Evolutionary conservation across 768 basidiomycete species (phyloP).

Genomic region (Podaxis sp.): DNA sequence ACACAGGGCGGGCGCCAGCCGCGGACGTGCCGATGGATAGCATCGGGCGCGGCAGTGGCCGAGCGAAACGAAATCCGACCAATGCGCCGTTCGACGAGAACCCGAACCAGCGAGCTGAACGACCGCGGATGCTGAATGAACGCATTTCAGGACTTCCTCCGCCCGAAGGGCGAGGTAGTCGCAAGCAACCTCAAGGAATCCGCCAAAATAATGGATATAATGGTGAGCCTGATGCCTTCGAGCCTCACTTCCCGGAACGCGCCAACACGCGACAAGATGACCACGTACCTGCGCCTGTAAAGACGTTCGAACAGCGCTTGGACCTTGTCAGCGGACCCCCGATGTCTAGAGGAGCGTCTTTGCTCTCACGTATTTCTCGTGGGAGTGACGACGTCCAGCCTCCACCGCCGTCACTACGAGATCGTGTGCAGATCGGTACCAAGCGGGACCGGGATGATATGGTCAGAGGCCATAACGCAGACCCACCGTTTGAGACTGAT

Average conservation of each 20-base stretch:
- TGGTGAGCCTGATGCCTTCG: constrained; percentile 14
- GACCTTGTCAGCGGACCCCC: background rate
- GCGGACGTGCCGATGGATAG: background rate
- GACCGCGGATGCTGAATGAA: constrained; percentile 11
- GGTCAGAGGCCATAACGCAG: background rate
- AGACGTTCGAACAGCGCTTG: constrained; percentile 14
- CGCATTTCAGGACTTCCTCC: constrained; percentile 1
- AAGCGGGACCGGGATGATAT: constrained; percentile 16
- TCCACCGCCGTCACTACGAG: constrained; percentile 14
- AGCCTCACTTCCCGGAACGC: constrained; percentile 12
- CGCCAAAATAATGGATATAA: constrained; percentile 11
- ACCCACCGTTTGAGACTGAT: constrained; percentile 3
- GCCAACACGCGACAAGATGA: constrained; percentile 15
- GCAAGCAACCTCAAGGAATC: constrained; percentile 8
- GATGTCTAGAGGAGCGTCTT: constrained; percentile 7
- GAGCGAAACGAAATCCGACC: background rate
- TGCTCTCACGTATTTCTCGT: constrained; percentile 14
- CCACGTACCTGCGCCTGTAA: background rate
- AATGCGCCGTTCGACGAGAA: background rate
- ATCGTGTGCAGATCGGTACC: constrained; percentile 15
- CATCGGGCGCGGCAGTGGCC: background rate
- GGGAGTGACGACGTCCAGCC: constrained; percentile 5
- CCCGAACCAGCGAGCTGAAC: background rate
- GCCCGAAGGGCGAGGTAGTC: constrained; percentile 2
- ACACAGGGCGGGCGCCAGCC: background rate